Base-by-base conservation (phyloP, 208 protist genomes). In the Perkinsela sp. region DNA sequence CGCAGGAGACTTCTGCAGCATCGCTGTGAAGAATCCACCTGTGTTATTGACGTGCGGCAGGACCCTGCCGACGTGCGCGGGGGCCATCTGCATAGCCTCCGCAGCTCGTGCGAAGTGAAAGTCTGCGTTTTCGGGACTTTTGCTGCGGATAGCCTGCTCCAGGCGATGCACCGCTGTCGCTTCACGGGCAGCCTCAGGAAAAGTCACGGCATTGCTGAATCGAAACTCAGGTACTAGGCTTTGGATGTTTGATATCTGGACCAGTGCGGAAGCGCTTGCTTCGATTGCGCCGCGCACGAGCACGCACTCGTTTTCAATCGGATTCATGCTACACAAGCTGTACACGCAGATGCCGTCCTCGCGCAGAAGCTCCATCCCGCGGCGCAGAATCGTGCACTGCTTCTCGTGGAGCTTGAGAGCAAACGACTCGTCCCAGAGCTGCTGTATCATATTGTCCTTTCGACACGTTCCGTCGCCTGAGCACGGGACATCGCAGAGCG, bases 301-400 rank as follows among this genome's bases (percentile, higher is more conserved):
- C 48, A 96, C 91, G 68, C 93, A 90, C 75, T 97, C 93, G 69
- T 96, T 85, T 76, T 97, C 93, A 71, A 94, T 87, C 30, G 93
- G 93, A 72, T 96, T 94, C 67, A 96, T 75, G 67, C 88, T 94
- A 77, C 94, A 97, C 15, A 93, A 96, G 69, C 89, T 95, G 81
- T 97, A 97, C 1, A 96, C 93, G 29, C 96, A 79, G 30, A 88
- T 73, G 31, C 94, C 93, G 40, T 69, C 79, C 30, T 73, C 74
- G 29, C 68, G 72, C 15, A 93, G 77, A 32, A 93, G 71, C 66
- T 93, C 88, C 13, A 94, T 75, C 28, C 84, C 90, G 66, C 86
- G 83, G 30, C 73, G 73, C 30, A 92, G 83, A 32, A 96, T 81
- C 30, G 86, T 80, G 29, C 80, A 74, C 75, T 96, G 93, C 22